These are phyloP conservation scores for Aspergillus aculeatinus DNA, from an alignment of 2,329 filamentous ascomycete genomes.

Conservation along the genomic window DNA sequence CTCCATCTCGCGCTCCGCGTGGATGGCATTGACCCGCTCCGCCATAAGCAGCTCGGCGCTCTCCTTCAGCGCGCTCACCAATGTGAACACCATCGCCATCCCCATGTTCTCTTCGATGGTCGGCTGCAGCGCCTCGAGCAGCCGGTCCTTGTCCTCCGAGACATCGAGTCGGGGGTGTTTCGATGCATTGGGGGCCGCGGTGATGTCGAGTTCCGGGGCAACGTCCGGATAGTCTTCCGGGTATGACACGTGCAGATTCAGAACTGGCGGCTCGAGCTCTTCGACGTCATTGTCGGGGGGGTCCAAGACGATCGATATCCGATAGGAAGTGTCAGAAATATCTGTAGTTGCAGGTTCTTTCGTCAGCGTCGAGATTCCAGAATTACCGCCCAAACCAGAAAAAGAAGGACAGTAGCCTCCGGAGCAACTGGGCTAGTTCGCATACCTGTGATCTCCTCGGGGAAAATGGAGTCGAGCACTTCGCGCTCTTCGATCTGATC, in stretches of 20 bases:
- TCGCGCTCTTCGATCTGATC: conserved; percentile 95
- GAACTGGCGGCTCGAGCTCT: conserved; percentile 61
- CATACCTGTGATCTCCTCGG: conserved; percentile 89
- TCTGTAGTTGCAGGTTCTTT: conserved; percentile 53
- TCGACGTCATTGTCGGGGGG: conserved; percentile 65
- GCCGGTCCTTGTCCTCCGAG: conserved; percentile 70
- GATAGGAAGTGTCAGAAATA: conserved; percentile 84
- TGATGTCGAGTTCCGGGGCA: conserved; percentile 77
- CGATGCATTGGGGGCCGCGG: conserved; percentile 67
- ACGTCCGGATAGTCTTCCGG: conserved; percentile 89
- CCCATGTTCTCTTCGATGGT: conserved; percentile 89
- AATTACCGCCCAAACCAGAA: neutral
- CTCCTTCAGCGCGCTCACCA: conserved; percentile 86
- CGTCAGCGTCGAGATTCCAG: conserved; percentile 1
- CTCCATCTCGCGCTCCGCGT: conserved; percentile 54
- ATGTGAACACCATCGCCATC: conserved; percentile 95
- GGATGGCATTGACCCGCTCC: conserved; percentile 66
- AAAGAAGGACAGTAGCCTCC: neutral
- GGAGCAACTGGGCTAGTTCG: no score
- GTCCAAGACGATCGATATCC: conserved; percentile 82
- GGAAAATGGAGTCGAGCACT: conserved; percentile 96
- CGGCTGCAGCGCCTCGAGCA: conserved; percentile 69
- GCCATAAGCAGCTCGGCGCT: conserved; percentile 80
- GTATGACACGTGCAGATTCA: conserved; percentile 83
- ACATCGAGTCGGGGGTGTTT: conserved; percentile 75